Evolutionary conservation across 768 basidiomycete species (phyloP).

Genomic region (Austroboletus eburneus): DNA sequence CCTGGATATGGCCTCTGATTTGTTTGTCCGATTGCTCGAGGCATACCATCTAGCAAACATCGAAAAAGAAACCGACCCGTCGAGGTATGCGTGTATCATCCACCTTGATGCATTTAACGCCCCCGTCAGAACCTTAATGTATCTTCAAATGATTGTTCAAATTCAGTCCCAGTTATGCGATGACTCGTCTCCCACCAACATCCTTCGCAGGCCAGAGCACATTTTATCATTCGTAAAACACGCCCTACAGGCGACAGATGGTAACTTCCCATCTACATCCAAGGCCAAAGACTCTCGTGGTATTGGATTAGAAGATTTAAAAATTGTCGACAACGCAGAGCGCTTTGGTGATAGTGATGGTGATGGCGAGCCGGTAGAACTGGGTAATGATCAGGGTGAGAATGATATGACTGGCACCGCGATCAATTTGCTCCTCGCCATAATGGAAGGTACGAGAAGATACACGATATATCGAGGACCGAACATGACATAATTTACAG

Average conservation of each 20-base stretch:
- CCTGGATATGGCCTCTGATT: conserved; percentile 61
- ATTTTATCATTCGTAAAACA: conserved; percentile 82
- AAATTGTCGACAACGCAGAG: conserved; percentile 34
- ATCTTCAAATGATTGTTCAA: conserved; percentile 76
- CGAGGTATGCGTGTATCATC: conserved; percentile 13
- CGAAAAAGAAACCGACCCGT: conserved; percentile 20
- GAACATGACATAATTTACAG: conserved; percentile 17
- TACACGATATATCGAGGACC: neutral
- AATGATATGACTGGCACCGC: conserved; percentile 74
- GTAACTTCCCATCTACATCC: neutral
- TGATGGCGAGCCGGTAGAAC: conserved; percentile 46
- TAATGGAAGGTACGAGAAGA: conserved; percentile 69
- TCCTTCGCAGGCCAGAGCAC: conserved; percentile 61
- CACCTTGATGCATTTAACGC: conserved; percentile 4
- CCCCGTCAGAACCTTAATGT: conserved; percentile 54
- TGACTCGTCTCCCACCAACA: conserved; percentile 49
- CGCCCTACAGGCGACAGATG: conserved; percentile 40
- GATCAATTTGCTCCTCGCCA: conserved; percentile 74
- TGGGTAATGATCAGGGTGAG: conserved; percentile 39
- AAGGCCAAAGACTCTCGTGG: conserved; percentile 9
- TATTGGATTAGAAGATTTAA: conserved; percentile 34
- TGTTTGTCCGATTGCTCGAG: conserved; percentile 75
- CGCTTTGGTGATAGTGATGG: conserved; percentile 50
- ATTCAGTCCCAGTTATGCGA: conserved; percentile 70
- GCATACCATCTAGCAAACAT: conserved; percentile 44